Evolutionary conservation across 768 basidiomycete species (phyloP).

Genomic region (Lactarius indigo): DNA sequence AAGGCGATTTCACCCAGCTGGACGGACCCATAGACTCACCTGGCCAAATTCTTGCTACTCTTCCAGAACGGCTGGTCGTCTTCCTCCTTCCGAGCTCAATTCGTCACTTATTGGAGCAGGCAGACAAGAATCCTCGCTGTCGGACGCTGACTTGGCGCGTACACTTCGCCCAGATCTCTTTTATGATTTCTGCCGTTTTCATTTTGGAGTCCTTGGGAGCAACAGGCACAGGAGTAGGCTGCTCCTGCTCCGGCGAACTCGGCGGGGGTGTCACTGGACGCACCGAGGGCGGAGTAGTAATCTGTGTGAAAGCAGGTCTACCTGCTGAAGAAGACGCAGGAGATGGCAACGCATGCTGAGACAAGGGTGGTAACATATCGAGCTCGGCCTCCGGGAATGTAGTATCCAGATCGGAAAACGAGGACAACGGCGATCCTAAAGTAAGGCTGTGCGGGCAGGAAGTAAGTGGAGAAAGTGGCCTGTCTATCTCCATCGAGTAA

Average conservation of each 20-base stretch:
- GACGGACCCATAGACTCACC: conserved; percentile 4
- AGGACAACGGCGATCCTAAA: conserved; percentile 12
- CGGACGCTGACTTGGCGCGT: conserved; percentile 39
- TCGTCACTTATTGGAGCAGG: conserved; percentile 29
- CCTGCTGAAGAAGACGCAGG: conserved; percentile 14
- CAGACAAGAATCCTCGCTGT: conserved; percentile 36
- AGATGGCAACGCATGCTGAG: conserved; percentile 2
- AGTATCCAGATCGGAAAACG: conserved; percentile 11
- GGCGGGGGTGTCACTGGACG: conserved; percentile 30
- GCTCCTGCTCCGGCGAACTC: conserved; percentile 23
- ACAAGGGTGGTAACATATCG: neutral
- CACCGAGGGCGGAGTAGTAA: conserved; percentile 9
- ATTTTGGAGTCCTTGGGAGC: conserved; percentile 32
- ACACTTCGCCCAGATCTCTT: conserved; percentile 62
- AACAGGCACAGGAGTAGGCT: conserved; percentile 33
- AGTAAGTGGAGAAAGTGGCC: conserved; percentile 18
- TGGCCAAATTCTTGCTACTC: neutral
- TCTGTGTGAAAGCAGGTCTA: neutral
- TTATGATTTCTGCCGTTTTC: conserved; percentile 59
- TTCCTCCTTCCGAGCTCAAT: conserved; percentile 28
- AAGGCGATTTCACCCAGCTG: neutral
- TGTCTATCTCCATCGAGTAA: conserved; percentile 16
- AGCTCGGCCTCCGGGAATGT: neutral
- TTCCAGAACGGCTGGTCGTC: conserved; percentile 22
- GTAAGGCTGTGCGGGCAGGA: neutral